Base-by-base conservation (phyloP, 1,284 basidiomycete genomes). In the Crepidotus sp. region DNA sequence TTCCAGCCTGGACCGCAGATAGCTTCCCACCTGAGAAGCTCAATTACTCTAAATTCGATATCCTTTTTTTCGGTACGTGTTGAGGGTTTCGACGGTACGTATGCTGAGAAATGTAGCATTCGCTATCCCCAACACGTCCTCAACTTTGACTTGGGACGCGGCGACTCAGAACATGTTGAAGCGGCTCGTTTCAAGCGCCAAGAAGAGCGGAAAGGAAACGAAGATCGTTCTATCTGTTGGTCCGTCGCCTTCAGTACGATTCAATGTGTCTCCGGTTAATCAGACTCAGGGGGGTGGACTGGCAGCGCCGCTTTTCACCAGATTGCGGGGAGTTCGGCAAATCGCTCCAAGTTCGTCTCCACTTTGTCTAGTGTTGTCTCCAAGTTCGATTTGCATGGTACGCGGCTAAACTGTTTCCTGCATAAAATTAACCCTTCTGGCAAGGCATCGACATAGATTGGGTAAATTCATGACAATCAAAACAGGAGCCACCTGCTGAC, bases 221-320 rank as follows among this genome's bases (percentile, higher is more conserved):
- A 76, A 76, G 54, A 76, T 89, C 46, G 77, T 83, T 39, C 68
- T 90, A 11, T 82, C 82, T 31, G 73, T 89, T 42, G 84, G 84
- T 64, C 30, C 19, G 68, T 67, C 50, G 6, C 13, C 4, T 25
- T 17, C 25, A 26, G 2, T 34, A 22, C 13, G 3, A 4, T 4
- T 11, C 8, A 3, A n/a, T 8, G 3, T 8, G 6, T 3, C 10
- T 27, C 11, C 18, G n/a, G n/a, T 31, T 34, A 6, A 45, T 19
- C 17, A 4, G 8, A 5, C 8, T 21, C 15, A 63, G 73, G 74
- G 52, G 74, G 73, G 1, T 76, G 74, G 73, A 67, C 64, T 18
- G 74, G 73, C 19, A 69, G 71, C 49, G 65, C 69, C 25, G 79
- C 75, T 60, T 91, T 83, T 61, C 85, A 82, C 19, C 65, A 74